Base-by-base conservation (phyloP, 495 filamentous ascomycete species). In the Jackrogersella multiformis region DNA sequence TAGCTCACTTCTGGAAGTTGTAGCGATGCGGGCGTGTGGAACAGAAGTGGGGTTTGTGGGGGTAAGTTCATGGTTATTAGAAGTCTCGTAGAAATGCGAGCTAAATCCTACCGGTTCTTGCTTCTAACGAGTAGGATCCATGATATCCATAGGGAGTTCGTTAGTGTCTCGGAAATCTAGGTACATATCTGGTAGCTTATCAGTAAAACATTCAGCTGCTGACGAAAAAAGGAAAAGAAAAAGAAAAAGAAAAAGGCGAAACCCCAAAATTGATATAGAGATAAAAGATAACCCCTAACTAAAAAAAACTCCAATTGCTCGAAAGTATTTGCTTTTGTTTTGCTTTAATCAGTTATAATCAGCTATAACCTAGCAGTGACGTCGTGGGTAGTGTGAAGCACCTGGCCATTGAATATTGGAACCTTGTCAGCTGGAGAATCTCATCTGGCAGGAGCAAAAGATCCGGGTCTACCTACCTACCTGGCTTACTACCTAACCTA, bases 1-100 rank as follows among this genome's bases (percentile, higher is more conserved):
- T 70, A 65, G 56, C 51, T 65, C 61, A 56, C 51, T 69, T 69
- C 66, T 69, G 61, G 60, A 56, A 64, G 59, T 69, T 55, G 55
- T 42, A 42, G 51, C 35, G 39, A 34, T 56, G 51, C 56, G 61
- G 61, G 30, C 21, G 16, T 45, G 60, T 69, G 66, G 61, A 60
- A 65, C 66, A 61, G 35, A 55, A 44, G 38, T 53, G 59, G 59
- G 54, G 58, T 32, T 16, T 16, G 59, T 60, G 65, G 65, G 65
- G 59, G 53, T 32, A 26, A 20, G 10, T 44, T 21, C 21, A 26
- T 46, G 24, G 21, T 12, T 16, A 30, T n/a, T 13, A 24, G 46
- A 68, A 58, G 51, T 57, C 45, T 38, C 64, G 42, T 61, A 61
- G 56, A 15, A 30, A 16, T 20, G 36, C 23, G 24, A 61, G 49